Conservation (phyloP, 345 rosid genomes). For the Corymbia maculata region DNA sequence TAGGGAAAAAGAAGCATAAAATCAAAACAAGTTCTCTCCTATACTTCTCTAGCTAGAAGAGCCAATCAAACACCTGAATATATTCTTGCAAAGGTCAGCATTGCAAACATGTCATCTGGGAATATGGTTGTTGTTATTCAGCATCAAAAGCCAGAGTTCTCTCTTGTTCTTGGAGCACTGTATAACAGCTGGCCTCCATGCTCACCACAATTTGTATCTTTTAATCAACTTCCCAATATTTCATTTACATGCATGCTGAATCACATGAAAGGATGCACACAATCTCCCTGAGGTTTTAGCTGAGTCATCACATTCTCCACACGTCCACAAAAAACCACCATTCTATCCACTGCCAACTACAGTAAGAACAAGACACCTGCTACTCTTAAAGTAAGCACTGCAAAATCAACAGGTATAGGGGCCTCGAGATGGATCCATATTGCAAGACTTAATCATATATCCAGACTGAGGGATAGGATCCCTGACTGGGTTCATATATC, state of each 20-base stretch:
- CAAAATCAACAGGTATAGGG: background rate
- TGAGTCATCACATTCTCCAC: background rate
- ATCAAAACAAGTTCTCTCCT: background rate
- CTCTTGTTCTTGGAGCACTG: background rate
- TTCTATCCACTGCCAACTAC: background rate
- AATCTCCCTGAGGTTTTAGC: background rate
- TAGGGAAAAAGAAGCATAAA: background rate
- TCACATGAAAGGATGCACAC: background rate
- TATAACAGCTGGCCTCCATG: background rate
- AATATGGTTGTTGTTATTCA: background rate
- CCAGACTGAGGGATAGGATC: background rate
- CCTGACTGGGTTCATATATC: background rate
- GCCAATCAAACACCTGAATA: background rate
- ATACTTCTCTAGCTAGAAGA: background rate
- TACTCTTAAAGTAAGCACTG: background rate
- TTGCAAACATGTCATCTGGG: background rate
- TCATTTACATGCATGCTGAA: background rate
- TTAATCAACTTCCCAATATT: background rate
- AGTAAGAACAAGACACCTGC: background rate
- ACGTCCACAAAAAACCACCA: background rate
- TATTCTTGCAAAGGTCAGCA: background rate
- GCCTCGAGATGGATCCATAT: background rate
- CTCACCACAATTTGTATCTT: background rate
- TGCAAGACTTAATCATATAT: background rate
- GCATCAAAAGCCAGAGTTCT: background rate